phyloP scores from a whole-genome alignment of 208 protist genomes.

The Wallacemonas rigidus region DNA sequence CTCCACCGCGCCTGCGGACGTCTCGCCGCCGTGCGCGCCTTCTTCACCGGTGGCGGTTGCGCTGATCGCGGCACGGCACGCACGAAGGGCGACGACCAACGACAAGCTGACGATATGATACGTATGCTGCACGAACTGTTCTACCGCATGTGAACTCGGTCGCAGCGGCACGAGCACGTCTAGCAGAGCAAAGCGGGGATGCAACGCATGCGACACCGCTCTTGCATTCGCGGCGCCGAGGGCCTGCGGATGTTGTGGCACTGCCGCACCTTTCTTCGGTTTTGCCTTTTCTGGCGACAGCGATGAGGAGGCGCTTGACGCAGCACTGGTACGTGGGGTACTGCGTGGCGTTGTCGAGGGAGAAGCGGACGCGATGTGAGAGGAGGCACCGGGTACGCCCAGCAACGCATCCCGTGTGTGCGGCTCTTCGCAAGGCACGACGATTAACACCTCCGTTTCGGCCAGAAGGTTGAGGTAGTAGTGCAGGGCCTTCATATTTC shows the following conservation, averaged over 20 bases:
- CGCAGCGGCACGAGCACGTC: slow-evolving; percentile 20
- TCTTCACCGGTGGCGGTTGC: not conserved
- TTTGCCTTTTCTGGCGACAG: too few species aligned
- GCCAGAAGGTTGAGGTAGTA: slow-evolving; percentile 70
- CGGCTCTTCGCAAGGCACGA: slow-evolving; percentile 47
- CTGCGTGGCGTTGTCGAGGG: too few species aligned
- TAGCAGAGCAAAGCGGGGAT: slow-evolving; percentile 39
- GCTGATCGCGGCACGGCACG: slow-evolving; percentile 19
- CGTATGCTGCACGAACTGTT: slow-evolving; percentile 47
- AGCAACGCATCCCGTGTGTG: slow-evolving; percentile 25
- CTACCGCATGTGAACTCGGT: slow-evolving; percentile 44
- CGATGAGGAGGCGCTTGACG: not conserved
- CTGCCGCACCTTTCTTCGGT: too few species aligned
- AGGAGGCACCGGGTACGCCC: slow-evolving; percentile 7
- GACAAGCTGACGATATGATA: slow-evolving; percentile 35
- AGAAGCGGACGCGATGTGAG: too few species aligned
- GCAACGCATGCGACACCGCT: not conserved
- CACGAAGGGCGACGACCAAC: slow-evolving; percentile 44
- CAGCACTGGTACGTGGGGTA: too few species aligned
- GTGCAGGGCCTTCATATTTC: slow-evolving; percentile 35
- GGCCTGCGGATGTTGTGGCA: too few species aligned
- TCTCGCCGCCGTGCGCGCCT: slow-evolving; percentile 3
- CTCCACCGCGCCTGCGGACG: not conserved
- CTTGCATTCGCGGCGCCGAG: too few species aligned
- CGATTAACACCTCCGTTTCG: slow-evolving; percentile 60